Evolutionary conservation across 1,284 basidiomycete species (phyloP).

Genomic region (Ustilago crameri): DNA sequence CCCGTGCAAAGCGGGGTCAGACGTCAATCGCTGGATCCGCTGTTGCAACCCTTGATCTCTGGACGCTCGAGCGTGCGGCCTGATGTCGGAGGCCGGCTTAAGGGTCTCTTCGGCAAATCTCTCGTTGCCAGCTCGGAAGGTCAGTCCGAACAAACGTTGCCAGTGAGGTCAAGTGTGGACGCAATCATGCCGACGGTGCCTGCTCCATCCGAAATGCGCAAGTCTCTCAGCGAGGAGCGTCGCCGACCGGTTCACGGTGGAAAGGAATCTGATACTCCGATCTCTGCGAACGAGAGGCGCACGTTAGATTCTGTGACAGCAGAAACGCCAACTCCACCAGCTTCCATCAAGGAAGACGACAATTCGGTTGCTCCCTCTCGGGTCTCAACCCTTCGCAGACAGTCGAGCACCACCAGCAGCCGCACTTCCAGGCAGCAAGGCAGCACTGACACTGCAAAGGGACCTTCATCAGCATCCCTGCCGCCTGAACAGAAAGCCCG

Average conservation of each 20-base stretch:
- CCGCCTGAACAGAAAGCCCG: conserved; percentile 39
- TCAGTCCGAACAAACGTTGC: background rate
- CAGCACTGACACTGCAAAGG: background rate
- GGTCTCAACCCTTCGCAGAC: conserved; percentile 1
- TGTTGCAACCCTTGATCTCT: conserved; percentile 30
- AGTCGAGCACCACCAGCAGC: conserved; percentile 3
- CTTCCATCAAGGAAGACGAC: background rate
- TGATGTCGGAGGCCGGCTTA: conserved; percentile 37
- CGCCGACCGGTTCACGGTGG: background rate
- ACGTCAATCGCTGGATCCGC: conserved; percentile 25
- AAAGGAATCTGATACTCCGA: background rate
- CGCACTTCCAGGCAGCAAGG: background rate
- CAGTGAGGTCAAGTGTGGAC: too few relatives aligned
- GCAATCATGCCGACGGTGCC: background rate
- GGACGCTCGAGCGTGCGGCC: conserved; percentile 5
- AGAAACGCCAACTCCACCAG: too few relatives aligned
- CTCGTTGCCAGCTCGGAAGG: conserved; percentile 18
- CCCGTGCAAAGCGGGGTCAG: conserved; percentile 1
- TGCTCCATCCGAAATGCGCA: background rate
- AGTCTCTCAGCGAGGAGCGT: background rate
- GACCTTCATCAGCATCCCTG: background rate
- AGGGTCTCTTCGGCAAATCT: conserved; percentile 48
- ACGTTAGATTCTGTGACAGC: background rate
- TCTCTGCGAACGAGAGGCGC: background rate
- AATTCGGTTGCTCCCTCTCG: conserved; percentile 1